Evolutionary conservation across 1,139 yeast genomes (phyloP).

Genomic region (Hansenula lynferdii): DNA sequence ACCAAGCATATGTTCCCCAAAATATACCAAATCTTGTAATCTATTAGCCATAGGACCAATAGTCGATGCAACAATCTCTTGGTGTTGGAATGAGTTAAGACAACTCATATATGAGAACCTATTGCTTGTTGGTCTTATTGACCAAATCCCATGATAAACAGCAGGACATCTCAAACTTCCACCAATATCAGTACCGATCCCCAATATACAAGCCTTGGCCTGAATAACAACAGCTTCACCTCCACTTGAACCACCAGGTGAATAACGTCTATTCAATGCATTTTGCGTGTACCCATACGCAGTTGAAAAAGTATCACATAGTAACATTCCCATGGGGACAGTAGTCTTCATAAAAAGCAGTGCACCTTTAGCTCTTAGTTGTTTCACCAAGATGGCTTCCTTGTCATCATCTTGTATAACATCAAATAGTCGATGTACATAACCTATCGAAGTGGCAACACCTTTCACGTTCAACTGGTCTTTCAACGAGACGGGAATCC

Average conservation of each 20-base stretch:
- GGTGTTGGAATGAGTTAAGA: conserved; percentile 52
- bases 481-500: conserved; percentile 61
- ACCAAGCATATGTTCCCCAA: conserved; percentile 45
- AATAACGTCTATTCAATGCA: conserved; percentile 36
- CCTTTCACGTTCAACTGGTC: conserved; percentile 47
- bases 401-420: conserved; percentile 33
- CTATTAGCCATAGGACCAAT: conserved; percentile 57
- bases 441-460: conserved; percentile 41
- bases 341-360: conserved; percentile 51
- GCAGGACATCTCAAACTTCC: conserved; percentile 59
- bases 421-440: conserved; percentile 34
- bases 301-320: conserved; percentile 39
- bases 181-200: conserved; percentile 63
- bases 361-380: conserved; percentile 44
- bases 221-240: conserved; percentile 49
- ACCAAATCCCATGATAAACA: conserved; percentile 47
- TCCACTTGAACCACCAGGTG: conserved; percentile 52
- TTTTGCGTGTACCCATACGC: conserved; percentile 43
- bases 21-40: conserved; percentile 59
- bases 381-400: conserved; percentile 36
- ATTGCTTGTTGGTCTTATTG: conserved; percentile 46
- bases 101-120: conserved; percentile 46
- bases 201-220: conserved; percentile 47
- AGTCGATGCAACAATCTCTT: conserved; percentile 50
- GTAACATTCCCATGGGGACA: conserved; percentile 54